Evolutionary conservation across 2,329 filamentous ascomycete genomes (phyloP), one percentile per base, ranked within the genome.

Genomic region (Eutypa lata): DNA sequence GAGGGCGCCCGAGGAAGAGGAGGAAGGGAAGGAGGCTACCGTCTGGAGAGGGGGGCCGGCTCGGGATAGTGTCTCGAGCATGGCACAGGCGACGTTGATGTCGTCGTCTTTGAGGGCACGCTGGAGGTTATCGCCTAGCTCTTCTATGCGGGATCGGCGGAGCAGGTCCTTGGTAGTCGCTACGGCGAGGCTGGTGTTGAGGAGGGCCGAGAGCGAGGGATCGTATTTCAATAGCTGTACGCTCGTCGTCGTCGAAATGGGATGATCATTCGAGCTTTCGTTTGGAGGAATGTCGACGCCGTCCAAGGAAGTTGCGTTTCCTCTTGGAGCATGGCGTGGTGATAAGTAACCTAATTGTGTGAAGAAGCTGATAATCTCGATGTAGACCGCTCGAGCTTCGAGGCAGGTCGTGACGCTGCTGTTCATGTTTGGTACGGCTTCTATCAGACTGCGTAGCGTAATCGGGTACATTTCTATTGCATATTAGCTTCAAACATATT

Each of bases 51-150:
- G 57, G 61, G 47, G 40, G 18, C 54, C 52, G 3, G 67, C 56
- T 5, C 47, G 44, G 2, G 74, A 68, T 6, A 75, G 59, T 1
- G 59, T 62, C 51, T 78, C 75, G 13, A 79, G 66, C 54, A 69
- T 68, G 16, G 69, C 71, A 66, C 66, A 68, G 2, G 71, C 70
- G 7, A 74, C 71, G 57, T 76, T 74, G 16, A 70, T 38, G 35
- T 38, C 59, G 49, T 77, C 73, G 3, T 60, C 66, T 33, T 65
- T 64, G 4, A 79, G 65, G 1, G 72, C 68, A 1, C 64, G 59
- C 1, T 71, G 63, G 3, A 81, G 56, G 4, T 70, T 68, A 16
- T 53, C 52, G 6, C 53, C 60, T 4, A 75, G 54, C 1, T 58
- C 19, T 7, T 51, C 50, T 1, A 51, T 55, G 7, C 49, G 56